These are phyloP conservation scores for Ceratobasidium sp. DNA, from an alignment of 1,284 basidiomycete species.

Conservation along the genomic window DNA sequence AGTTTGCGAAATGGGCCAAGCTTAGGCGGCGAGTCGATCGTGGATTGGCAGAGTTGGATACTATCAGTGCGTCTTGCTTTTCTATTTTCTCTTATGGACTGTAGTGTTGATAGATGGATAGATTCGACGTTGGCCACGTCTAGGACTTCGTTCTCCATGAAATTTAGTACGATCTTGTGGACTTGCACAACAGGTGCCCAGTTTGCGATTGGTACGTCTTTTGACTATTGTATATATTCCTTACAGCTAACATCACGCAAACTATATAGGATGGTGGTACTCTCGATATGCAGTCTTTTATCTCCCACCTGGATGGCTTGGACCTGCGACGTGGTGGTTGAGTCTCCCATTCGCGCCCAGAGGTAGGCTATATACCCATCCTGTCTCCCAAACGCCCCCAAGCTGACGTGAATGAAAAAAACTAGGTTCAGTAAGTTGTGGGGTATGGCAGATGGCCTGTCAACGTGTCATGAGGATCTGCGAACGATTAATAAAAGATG, in stretches of 20 bases:
- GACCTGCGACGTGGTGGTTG: constrained; percentile 82
- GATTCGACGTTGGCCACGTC: constrained; percentile 71
- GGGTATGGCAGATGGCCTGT: constrained; percentile 91
- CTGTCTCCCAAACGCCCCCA: too few relatives aligned
- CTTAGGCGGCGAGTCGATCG: constrained; percentile 91
- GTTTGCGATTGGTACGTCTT: constrained; percentile 60
- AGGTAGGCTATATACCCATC: constrained; percentile 56
- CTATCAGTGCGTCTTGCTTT: constrained; percentile 71
- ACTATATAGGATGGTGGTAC: constrained; percentile 77
- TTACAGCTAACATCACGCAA: neutral
- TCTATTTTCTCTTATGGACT: constrained; percentile 20
- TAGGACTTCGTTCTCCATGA: constrained; percentile 72
- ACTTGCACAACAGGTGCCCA: constrained; percentile 83
- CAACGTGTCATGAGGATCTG: constrained; percentile 74
- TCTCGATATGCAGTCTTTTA: constrained; percentile 88
- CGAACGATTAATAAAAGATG: constrained; percentile 71
- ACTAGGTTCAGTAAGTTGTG: constrained; percentile 86
- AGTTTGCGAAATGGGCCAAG: constrained; percentile 99
- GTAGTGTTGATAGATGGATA: constrained; percentile 48
- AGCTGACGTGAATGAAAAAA: too few relatives aligned
- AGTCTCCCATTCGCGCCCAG: constrained; percentile 82
- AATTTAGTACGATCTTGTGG: constrained; percentile 81
- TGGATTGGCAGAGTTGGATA: constrained; percentile 91
- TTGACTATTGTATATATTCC: neutral
- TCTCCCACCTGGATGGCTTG: constrained; percentile 87